Conservation (phyloP, 2,329 filamentous ascomycete genomes). For the Hysterium pulicare region DNA sequence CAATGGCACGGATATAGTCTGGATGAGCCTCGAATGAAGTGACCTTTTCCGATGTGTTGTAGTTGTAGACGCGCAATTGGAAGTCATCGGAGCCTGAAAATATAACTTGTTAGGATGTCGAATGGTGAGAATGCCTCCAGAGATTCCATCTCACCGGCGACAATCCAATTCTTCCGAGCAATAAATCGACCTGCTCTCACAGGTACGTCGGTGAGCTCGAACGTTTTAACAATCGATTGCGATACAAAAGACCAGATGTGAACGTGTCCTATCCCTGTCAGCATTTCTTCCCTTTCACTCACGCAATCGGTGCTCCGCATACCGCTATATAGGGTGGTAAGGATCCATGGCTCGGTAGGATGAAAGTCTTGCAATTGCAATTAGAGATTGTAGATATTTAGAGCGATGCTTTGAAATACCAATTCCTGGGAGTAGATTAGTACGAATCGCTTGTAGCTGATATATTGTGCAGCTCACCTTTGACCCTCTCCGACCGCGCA, state of each 20-base stretch:
- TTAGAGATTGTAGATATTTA: not conserved
- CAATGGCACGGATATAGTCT: conserved; percentile 96
- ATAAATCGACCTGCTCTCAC: conserved; percentile 96
- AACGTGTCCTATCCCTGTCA: conserved; percentile 71
- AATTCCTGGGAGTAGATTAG: conserved; percentile 33
- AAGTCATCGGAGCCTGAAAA: conserved; percentile 74
- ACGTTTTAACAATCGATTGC: conserved; percentile 90
- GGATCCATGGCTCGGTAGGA: conserved; percentile 88
- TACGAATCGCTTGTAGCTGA: conserved; percentile 5
- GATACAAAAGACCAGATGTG: conserved; percentile 93
- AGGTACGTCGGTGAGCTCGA: conserved; percentile 97
- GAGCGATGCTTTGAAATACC: conserved; percentile 21
- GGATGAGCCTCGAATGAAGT: conserved; percentile 96
- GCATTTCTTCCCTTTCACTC: conserved; percentile 13
- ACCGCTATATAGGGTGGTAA: conserved; percentile 96
- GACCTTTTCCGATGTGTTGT: conserved; percentile 99
- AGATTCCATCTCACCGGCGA: conserved; percentile 61
- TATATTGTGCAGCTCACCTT: conserved; percentile 41
- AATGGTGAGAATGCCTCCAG: not conserved
- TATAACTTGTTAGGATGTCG: conserved; percentile 17
- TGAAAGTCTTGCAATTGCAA: conserved; percentile 85
- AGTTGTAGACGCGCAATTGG: conserved; percentile 81
- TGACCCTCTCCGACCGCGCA: conserved; percentile 91
- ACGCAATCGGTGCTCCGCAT: conserved; percentile 37
- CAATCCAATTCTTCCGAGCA: conserved; percentile 98